Evolutionary conservation across 148 eudicot genomes (phyloP), one percentile per base, ranked within the genome.

Genomic region (Suaeda aralocaspica): DNA sequence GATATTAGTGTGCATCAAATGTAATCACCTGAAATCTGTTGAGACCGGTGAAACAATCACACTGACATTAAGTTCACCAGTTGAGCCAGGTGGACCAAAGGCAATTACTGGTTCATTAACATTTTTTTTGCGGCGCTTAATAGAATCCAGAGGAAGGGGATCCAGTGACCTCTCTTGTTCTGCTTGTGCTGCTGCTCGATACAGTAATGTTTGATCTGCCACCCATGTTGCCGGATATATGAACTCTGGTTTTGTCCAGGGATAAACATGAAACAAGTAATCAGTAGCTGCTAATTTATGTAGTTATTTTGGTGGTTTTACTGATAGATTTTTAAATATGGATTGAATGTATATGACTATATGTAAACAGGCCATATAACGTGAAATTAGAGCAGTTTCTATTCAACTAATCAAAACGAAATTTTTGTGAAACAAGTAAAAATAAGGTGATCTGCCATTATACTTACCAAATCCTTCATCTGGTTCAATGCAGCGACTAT

Each of bases 61-160:
- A 66, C 99, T 95, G 19, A 95, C 96, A 50, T 95, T 95, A 48
- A 89, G 96, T 82, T 95, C 99, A 16, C 99, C 93, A 2, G 73
- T 84, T 16, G 96, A 91, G 12, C 93, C 93, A 7, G 96, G 99
- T 24, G 99, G 97, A 50, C 99, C 97, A 67, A 94, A 91, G 46
- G 99, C 97, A 6, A 91, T 83, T 6, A 83, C 86, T 9, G 97
- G 97, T 75, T 95, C 97, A 64, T 84, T 91, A 25, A 84, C 76
- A 64, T 78, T 78, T 46, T 73, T 74, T 31, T 84, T 78, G 25
- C 76, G 84, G n/a, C 78, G 74, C 50, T 61, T 76, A 13, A 44
- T 60, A 56, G 68, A 31, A 24, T 66, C 72, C 33, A 79, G 74
- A 8, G 91, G 75, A 58, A 87, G 88, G 25, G 87, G 85, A 77